Base-by-base conservation (phyloP, 805 yeast genomes). In the Sugiyamaella americana region DNA sequence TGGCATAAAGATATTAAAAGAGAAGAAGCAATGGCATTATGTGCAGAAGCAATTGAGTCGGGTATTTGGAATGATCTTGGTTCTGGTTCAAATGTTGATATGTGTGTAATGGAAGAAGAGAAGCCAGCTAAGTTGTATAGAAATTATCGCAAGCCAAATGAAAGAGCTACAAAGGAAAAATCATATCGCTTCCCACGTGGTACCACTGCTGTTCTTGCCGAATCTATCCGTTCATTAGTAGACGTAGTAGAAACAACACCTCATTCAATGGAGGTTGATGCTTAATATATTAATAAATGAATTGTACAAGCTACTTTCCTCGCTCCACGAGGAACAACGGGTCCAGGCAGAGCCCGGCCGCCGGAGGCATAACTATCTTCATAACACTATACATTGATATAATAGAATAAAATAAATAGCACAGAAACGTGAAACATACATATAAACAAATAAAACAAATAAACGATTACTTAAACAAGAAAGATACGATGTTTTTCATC, bases 41-140 rank as follows among this genome's bases (percentile, higher is more conserved):
- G 96, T 51, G 73, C 96, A 2, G 88, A 86, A 56, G 98, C 98
- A 21, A 93, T 93, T 61, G 86, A 87, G 69, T 87, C 96, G 16
- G 98, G 98, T 77, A 91, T 93, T 60, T 93, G 96, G 96, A 93
- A 93, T 68, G 98, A 93, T 74, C 77, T 91, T 62, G 98, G 98
- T 42, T 91, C 98, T 1, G 98, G 98, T 64, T 93, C 98, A 23
- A 93, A 93, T 62, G 98, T 93, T 32, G 98, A 93, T 65, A 72
- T 93, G 52, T 93, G 98, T 72, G 98, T 93, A 16, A 87, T 93
- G 94, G 97, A 91, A 69, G 71, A 77, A 37, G 96, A 93, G 52
- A 80, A 62, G 59, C 71, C 70, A 19, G 96, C 98, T 6, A 79
- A 75, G 51, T 74, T 91, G 47, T 72, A 76, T 64, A 80, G 98